Conservation (phyloP, 345 rosid genomes). For the Salix brachista region DNA sequence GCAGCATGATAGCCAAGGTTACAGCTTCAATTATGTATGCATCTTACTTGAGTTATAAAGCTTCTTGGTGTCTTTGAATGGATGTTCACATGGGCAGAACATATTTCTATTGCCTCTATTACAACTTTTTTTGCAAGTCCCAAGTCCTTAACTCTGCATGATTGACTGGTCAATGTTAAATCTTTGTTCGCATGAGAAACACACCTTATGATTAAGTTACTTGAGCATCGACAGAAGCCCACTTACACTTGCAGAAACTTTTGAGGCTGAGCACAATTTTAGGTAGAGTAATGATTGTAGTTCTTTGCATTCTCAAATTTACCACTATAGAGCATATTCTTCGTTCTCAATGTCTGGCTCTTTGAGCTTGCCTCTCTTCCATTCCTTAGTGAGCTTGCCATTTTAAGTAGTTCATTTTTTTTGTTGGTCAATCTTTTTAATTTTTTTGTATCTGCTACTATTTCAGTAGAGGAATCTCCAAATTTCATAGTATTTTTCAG, state of each 20-base stretch:
- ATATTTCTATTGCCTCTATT: background rate
- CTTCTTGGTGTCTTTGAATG: background rate
- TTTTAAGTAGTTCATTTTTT: background rate
- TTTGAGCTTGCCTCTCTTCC: background rate
- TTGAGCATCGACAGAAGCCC: background rate
- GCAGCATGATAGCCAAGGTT: background rate
- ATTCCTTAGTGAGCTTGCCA: background rate
- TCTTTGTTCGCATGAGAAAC: background rate
- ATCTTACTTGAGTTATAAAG: background rate
- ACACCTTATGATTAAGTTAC: background rate
- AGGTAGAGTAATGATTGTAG: background rate
- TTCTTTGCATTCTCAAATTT: background rate
- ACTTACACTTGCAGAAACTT: background rate
- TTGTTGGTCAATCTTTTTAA: background rate
- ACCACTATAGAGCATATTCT: background rate
- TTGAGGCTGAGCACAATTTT: background rate
- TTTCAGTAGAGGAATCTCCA: background rate
- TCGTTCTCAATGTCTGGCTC: background rate
- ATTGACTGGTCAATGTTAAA: background rate
- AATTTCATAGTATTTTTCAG: background rate
- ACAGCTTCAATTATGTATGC: background rate
- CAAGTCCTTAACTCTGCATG: background rate
- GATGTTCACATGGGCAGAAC: background rate
- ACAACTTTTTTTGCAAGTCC: background rate
- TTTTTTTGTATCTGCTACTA: background rate